Conservation (phyloP, 2,329 filamentous ascomycete genomes). For the Aspergillus fumigatus region DNA sequence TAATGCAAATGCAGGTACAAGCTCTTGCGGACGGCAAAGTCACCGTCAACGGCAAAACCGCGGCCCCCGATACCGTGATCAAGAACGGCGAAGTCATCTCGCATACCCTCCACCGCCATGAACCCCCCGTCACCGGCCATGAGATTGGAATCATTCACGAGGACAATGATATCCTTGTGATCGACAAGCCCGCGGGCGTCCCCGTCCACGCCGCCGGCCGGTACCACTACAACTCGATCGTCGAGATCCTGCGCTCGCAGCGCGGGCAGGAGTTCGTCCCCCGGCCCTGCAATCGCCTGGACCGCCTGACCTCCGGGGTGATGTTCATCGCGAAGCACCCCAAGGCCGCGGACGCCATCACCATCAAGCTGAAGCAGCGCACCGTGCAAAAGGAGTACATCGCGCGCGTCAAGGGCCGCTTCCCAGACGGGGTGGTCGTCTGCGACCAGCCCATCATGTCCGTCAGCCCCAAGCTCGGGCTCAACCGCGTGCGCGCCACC, state of each 20-base stretch:
- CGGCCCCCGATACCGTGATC: constrained; percentile 62
- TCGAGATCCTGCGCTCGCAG: constrained; percentile 88
- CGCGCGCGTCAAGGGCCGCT: constrained; percentile 82
- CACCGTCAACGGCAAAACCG: constrained; percentile 71
- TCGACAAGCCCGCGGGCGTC: constrained; percentile 92
- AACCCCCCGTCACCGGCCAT: constrained; percentile 82
- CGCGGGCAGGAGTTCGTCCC: constrained; percentile 56
- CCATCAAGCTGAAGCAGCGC: constrained; percentile 69
- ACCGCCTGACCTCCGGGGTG: constrained; percentile 88
- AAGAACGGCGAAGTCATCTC: constrained; percentile 88
- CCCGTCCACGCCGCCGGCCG: constrained; percentile 93
- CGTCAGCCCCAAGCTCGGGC: constrained; percentile 88
- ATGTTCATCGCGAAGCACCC: constrained; percentile 96
- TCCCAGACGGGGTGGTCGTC: constrained; percentile 84
- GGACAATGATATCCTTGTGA: constrained; percentile 88
- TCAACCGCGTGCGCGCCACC: constrained; percentile 90
- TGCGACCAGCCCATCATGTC: constrained; percentile 92
- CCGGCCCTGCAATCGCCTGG: constrained; percentile 83
- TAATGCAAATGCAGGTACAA: constrained; percentile 47
- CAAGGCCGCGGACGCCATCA: constrained; percentile 71
- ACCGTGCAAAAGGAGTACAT: constrained; percentile 95
- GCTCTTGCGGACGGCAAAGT: constrained; percentile 79
- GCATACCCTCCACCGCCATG: constrained; percentile 91
- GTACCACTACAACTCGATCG: constrained; percentile 91
- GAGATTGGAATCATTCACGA: constrained; percentile 83